These are phyloP conservation scores for Lyophyllum atratum DNA, from an alignment of 768 basidiomycete species.

Conservation along the genomic window DNA sequence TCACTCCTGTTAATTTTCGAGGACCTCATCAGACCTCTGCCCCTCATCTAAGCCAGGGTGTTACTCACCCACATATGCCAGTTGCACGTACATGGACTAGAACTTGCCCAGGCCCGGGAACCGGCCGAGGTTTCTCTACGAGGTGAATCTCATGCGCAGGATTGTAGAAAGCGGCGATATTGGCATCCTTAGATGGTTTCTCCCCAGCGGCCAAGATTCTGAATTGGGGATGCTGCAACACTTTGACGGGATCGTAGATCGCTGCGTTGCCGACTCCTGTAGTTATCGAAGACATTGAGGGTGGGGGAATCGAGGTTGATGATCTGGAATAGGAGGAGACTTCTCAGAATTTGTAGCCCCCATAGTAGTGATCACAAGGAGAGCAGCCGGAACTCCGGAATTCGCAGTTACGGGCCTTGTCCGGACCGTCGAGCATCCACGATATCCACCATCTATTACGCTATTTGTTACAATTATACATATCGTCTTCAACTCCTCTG, in stretches of 20 bases:
- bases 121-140: conserved; percentile 62
- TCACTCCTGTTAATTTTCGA: conserved; percentile 53
- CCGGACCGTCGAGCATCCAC: not conserved
- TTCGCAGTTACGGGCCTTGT: not conserved
- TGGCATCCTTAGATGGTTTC: conserved; percentile 45
- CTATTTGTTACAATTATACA: conserved; percentile 13
- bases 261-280: conserved; percentile 39
- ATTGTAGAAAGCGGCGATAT: conserved; percentile 68
- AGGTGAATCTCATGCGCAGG: conserved; percentile 64
- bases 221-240: conserved; percentile 58
- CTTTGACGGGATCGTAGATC: conserved; percentile 55
- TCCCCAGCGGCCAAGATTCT: conserved; percentile 52
- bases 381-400: not conserved
- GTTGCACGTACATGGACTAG: conserved; percentile 67
- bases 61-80: conserved; percentile 65
- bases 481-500: not conserved
- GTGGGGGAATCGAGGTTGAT: not conserved
- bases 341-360: not conserved
- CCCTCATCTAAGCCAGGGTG: not conserved
- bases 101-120: conserved; percentile 66
- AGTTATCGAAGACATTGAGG: conserved; percentile 27
- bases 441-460: conserved; percentile 7
- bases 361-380: conserved; percentile 2
- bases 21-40: not conserved
- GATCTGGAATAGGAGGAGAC: not conserved